Evolutionary conservation across 768 basidiomycete genomes (phyloP), one percentile per base, ranked within the genome.

Genomic region (Tylopilus felleus): DNA sequence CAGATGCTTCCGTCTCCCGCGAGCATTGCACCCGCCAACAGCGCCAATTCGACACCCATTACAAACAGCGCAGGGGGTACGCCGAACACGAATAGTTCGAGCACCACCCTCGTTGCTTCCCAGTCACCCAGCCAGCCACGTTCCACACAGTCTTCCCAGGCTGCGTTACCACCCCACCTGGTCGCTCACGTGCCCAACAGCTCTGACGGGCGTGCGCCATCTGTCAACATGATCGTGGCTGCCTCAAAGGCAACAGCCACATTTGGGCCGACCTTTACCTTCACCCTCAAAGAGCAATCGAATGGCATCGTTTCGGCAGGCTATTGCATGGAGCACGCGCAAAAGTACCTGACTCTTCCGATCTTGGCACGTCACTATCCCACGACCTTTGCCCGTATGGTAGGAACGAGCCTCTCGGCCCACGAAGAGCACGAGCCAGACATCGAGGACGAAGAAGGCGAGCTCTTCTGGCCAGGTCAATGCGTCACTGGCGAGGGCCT

Each of bases 381-480:
- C 23, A 79, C 74, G 28, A 91, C 90, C 1, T 89, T 86, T 66
- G 79, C 84, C 10, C 84, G 90, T 43, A 80, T 91, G 77, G 77
- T 88, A 60, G 73, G 82, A 56, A 81, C 85, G 22, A 83, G 81
- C 22, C 71, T 89, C 47, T 72, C 77, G 0, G 74, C 80, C 0
- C 76, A 77, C 16, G 89, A 92, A 59, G 89, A 92, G 67, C 78
- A 86, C 51, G 88, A 90, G 57, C 85, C 86, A 12, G 89, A 91
- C 58, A 81, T 91, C 49, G 89, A 91, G 66, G 90, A 92, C 60
- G 86, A 90, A 59, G 89, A 90, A 66, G 87, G 89, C 58, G 90
- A 91, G 63, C 74, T 92, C n/a, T 88, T 83, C 64, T 91, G 89
- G 90, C 90, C 89, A 0, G 84, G 84, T 40, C 85, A 88, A 62